Percentiles rank a stretch among this genome's conserved stretches.
phyloP scores from a whole-genome alignment of 2,329 filamentous ascomycete genomes.

The Trichoderma endophyticum region DNA sequence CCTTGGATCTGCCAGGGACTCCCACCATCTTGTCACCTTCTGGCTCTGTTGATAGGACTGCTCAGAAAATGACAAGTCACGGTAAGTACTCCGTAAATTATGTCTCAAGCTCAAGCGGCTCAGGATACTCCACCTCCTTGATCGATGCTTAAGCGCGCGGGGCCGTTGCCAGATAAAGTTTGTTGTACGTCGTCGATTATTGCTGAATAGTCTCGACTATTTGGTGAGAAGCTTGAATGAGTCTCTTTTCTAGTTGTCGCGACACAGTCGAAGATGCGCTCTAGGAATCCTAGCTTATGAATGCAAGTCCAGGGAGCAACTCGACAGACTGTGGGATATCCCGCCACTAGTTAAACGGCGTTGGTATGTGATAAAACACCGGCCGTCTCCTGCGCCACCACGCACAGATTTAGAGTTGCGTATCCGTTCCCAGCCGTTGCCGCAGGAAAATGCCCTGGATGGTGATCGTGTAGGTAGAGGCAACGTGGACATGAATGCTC shows the following conservation, averaged over 20 bases:
- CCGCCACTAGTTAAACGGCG: neutral
- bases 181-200: neutral
- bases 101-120: neutral
- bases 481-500: neutral
- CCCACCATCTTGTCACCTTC: slow-evolving; percentile 17
- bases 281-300: neutral
- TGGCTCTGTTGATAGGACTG: neutral
- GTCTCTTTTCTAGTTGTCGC: neutral
- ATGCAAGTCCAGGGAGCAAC: neutral
- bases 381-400: neutral
- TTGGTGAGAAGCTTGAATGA: neutral
- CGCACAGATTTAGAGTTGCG: neutral
- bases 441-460: neutral
- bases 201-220: neutral
- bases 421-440: neutral
- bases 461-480: neutral
- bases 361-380: neutral
- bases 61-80: neutral
- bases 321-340: neutral
- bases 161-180: neutral
- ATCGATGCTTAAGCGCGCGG: neutral
- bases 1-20: slow-evolving; percentile 20
- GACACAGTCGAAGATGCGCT: neutral
- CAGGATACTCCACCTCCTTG: neutral
- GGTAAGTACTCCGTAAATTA: neutral